phyloP scores from a whole-genome alignment of 106 monocot genomes.

The Chionographis japonica region DNA sequence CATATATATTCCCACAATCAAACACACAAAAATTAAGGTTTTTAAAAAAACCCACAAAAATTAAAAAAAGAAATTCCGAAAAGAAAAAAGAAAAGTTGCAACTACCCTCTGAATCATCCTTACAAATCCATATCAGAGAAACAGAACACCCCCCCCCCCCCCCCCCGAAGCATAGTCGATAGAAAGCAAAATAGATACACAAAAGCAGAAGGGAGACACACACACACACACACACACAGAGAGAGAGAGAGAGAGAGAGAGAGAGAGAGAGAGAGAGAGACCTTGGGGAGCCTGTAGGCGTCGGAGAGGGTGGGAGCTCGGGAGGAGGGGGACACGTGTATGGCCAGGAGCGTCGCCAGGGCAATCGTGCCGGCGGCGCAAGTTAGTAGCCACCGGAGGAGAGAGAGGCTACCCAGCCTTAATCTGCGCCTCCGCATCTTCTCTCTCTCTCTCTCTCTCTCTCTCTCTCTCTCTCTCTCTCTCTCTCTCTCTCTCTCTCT shows the following conservation, averaged over 20 bases:
- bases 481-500: no score
- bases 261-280: background rate
- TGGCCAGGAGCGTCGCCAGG: conserved; percentile 35
- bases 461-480: no score
- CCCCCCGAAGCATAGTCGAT: no score
- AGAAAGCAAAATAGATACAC: no score
- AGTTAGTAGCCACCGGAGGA: conserved; percentile 44
- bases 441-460: no score
- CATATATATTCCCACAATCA: no score
- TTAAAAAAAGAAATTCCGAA: background rate
- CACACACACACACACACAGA: background rate
- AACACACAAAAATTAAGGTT: no score
- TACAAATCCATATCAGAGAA: no score
- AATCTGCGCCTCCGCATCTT: conserved; percentile 42
- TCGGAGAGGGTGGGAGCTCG: conserved; percentile 4
- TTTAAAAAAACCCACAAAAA: no score
- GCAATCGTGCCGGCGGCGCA: conserved; percentile 44
- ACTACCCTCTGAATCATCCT: no score
- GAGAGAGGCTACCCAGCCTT: conserved; percentile 24
- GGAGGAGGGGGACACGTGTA: conserved; percentile 41
- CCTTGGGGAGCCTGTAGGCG: conserved; percentile 37
- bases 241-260: background rate
- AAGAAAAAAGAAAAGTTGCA: background rate
- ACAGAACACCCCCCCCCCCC: no score
- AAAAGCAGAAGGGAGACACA: no score